Conservation (phyloP, 2,329 filamentous ascomycete genomes). For the Madurella fahalii region DNA sequence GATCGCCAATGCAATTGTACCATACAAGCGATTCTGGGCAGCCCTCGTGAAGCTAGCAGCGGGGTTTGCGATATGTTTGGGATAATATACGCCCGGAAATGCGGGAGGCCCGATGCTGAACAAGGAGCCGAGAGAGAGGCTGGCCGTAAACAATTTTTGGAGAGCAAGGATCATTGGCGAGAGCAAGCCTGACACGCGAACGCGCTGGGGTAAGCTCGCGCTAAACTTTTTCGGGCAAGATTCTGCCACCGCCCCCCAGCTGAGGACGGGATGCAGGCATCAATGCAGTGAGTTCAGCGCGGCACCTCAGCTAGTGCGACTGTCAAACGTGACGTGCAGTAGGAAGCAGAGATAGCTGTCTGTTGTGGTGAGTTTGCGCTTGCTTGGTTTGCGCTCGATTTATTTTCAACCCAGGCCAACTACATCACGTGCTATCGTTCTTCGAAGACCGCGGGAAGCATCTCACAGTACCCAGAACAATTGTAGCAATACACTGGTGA, state of each 20-base stretch:
- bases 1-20: conserved; percentile 13
- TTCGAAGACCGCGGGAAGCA: too few relatives aligned
- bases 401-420: too few relatives aligned
- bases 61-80: not conserved
- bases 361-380: too few relatives aligned
- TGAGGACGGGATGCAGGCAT: not conserved
- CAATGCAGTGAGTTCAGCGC: too few relatives aligned
- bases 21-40: conserved; percentile 9
- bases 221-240: conserved; percentile 16
- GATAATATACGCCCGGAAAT: conserved; percentile 3
- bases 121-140: conserved; percentile 20
- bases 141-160: conserved; percentile 33
- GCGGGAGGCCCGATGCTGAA: conserved; percentile 7
- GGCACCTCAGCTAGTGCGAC: too few relatives aligned
- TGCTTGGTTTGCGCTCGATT: too few relatives aligned
- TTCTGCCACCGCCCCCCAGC: conserved; percentile 17
- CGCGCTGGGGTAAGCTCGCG: conserved; percentile 20
- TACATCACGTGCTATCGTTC: too few relatives aligned
- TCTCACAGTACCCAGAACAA: too few relatives aligned
- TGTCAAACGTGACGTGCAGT: too few relatives aligned
- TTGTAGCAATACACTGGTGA: too few relatives aligned
- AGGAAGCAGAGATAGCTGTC: too few relatives aligned
- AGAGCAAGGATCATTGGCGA: conserved; percentile 25
- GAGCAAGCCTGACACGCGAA: conserved; percentile 20
- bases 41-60: conserved; percentile 5